Evolutionary conservation across 352 stramenopile species (phyloP), one percentile per base, ranked within the genome.

Genomic region (Aphanomyces astaci): DNA sequence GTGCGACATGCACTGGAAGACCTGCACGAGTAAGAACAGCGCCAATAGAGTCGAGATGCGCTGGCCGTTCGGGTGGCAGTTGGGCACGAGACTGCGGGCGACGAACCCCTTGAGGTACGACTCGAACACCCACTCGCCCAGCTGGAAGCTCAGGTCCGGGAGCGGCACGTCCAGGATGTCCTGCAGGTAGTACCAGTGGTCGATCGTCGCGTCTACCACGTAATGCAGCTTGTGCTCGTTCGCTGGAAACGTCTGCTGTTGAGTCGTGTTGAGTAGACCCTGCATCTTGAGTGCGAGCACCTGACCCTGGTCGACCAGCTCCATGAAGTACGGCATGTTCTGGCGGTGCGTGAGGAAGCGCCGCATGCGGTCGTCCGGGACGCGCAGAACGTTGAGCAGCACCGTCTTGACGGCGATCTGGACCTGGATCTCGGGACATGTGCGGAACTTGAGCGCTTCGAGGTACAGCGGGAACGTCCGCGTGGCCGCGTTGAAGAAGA

Each of bases 371-470:
- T 87, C 77, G 71, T 95, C 86, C 9, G 79, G 75, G 4, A 95
- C 86, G 39, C 82, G 80, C 24, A 93, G 76, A 19, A 95, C 84
- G 68, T 95, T 93, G 40, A 95, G 78, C 68, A 87, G 88, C 48
- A 95, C 79, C 45, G 86, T 93, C 76, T 95, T 95, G 55, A 95
- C 81, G 3, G 86, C 86, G 17, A 92, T 85, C 56, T 93, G 86
- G 48, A 95, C 77, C 84, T 93, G 92, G 36, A 80, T 88, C 71
- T 95, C 86, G 13, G 79, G 71, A 73, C 83, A 92, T 0, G 83
- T 72, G 24, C 81, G 76, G 62, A 95, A 93, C 43, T 68, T 63
- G 39, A 95, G 73, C 48, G 86, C 86, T 31, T 88, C 77, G 36
- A 81, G 72, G 67, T 92, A 93, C 4, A 95, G 66, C 52, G 86